phyloP scores from a whole-genome alignment of 2,329 filamentous ascomycete species.

The Aureobasidium uvarum region DNA sequence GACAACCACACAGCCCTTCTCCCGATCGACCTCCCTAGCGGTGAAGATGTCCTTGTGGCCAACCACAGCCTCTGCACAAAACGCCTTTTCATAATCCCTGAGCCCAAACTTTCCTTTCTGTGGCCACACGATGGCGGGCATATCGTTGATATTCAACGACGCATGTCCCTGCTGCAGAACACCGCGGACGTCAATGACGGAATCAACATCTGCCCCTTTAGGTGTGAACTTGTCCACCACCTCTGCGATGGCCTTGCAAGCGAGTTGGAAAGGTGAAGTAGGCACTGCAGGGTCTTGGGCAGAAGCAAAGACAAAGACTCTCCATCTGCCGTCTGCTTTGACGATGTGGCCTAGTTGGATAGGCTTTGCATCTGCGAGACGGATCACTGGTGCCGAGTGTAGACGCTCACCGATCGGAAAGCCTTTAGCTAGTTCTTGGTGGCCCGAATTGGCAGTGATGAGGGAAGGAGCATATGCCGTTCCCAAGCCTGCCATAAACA shows the following conservation, averaged over 20 bases:
- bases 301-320: constrained; percentile 52
- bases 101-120: constrained; percentile 41
- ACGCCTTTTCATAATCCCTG: constrained; percentile 45
- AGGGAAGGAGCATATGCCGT: constrained; percentile 54
- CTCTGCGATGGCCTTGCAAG: constrained; percentile 27
- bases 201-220: constrained; percentile 42
- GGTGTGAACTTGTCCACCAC: constrained; percentile 41
- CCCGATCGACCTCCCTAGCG: constrained; percentile 57
- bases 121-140: constrained; percentile 47
- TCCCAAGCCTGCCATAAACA: constrained; percentile 53
- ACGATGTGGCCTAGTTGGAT: constrained; percentile 53
- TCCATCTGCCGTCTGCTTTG: constrained; percentile 54
- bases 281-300: constrained; percentile 33
- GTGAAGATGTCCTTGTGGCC: constrained; percentile 49
- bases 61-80: constrained; percentile 48
- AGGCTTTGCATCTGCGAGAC: constrained; percentile 59
- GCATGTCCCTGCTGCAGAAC: constrained; percentile 36
- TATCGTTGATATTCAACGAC: constrained; percentile 26
- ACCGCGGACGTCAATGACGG: constrained; percentile 55
- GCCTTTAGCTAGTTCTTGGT: constrained; percentile 40
- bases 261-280: not conserved
- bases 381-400: constrained; percentile 57
- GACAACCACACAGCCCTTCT: constrained; percentile 58
- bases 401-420: constrained; percentile 50
- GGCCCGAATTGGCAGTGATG: constrained; percentile 42